A percentile compares a stretch with the other conserved stretches of the same genome.
Evolutionary conservation across 306 rosid genomes (phyloP).

Genomic region (Trifolium repens): DNA sequence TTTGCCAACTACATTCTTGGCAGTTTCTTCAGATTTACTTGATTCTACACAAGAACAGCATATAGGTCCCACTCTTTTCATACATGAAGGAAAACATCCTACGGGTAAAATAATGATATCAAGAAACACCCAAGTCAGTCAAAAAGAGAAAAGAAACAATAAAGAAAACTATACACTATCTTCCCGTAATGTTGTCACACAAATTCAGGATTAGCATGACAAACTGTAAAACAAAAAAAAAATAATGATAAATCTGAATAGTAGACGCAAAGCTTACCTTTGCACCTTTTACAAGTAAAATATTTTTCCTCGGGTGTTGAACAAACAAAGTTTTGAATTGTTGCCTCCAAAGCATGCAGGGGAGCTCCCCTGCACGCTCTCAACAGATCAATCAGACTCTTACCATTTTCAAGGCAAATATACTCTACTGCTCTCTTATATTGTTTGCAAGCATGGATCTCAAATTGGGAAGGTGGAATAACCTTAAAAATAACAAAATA

Average conservation of each 20-base stretch:
- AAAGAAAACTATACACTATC: slow-evolving; percentile 6
- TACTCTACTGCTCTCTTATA: slow-evolving; percentile 91
- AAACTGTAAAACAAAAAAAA: slow-evolving; percentile 4
- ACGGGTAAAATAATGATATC: slow-evolving; percentile 34
- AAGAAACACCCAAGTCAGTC: slow-evolving; percentile 30
- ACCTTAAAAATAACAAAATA: slow-evolving; percentile 54
- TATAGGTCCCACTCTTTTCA: slow-evolving; percentile 61
- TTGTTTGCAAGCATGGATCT: slow-evolving; percentile 90
- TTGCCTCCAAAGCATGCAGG: slow-evolving; percentile 68
- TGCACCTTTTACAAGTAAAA: slow-evolving; percentile 78
- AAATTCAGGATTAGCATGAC: slow-evolving; percentile 11
- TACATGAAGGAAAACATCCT: slow-evolving; percentile 74
- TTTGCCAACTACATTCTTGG: slow-evolving; percentile 43
- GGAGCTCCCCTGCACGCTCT: slow-evolving; percentile 72
- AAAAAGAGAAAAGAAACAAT: not conserved
- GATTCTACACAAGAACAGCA: slow-evolving; percentile 78
- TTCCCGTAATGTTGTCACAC: slow-evolving; percentile 3
- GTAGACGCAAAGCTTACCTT: slow-evolving; percentile 60
- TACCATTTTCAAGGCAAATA: slow-evolving; percentile 91
- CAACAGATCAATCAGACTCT: slow-evolving; percentile 82
- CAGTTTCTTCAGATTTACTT: slow-evolving; percentile 50
- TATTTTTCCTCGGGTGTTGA: slow-evolving; percentile 69
- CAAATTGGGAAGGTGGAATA: slow-evolving; percentile 88
- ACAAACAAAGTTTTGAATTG: slow-evolving; percentile 67
- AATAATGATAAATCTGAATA: slow-evolving; percentile 9